A percentile compares a stretch with the other conserved stretches of the same genome.
Evolutionary conservation across 768 basidiomycete genomes (phyloP).

Genomic region (Boletus insuetus): DNA sequence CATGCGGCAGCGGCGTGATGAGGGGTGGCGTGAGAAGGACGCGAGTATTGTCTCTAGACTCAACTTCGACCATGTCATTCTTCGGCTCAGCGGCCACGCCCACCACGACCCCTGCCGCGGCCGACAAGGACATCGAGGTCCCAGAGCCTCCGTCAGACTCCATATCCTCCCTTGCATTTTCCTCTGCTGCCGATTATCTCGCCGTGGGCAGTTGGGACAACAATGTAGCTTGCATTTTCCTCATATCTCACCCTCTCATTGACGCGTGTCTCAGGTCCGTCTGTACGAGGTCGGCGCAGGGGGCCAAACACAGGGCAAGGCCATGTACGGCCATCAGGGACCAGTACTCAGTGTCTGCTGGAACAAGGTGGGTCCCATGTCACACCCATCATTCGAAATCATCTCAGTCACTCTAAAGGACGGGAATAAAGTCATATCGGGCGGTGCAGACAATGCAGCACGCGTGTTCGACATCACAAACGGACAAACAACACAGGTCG

Average conservation of each 20-base stretch:
- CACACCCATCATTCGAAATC: slow-evolving; percentile 1
- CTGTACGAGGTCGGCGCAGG: slow-evolving; percentile 85
- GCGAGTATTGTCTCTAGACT: background rate
- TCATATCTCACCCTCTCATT: background rate
- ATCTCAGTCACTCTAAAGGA: slow-evolving; percentile 47
- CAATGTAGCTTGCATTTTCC: slow-evolving; percentile 47
- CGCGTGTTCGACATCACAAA: slow-evolving; percentile 89
- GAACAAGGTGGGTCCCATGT: slow-evolving; percentile 62
- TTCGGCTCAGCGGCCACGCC: slow-evolving; percentile 34
- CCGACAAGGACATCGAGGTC: slow-evolving; percentile 81
- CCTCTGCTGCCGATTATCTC: slow-evolving; percentile 80
- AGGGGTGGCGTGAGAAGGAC: slow-evolving; percentile 25
- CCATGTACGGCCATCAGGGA: slow-evolving; percentile 86
- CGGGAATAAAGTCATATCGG: slow-evolving; percentile 87
- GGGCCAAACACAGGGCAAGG: slow-evolving; percentile 84
- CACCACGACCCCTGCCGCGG: slow-evolving; percentile 36
- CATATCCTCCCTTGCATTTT: slow-evolving; percentile 83
- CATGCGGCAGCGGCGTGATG: slow-evolving; percentile 18
- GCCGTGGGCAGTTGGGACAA: slow-evolving; percentile 96
- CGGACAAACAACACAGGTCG: slow-evolving; percentile 78
- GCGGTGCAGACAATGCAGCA: slow-evolving; percentile 93
- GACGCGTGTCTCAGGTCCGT: slow-evolving; percentile 58
- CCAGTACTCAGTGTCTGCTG: slow-evolving; percentile 88
- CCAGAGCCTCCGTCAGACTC: slow-evolving; percentile 81
- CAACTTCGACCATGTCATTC: slow-evolving; percentile 39